phyloP scores from a whole-genome alignment of 495 filamentous ascomycete species.

The Elasticomyces elasticus region DNA sequence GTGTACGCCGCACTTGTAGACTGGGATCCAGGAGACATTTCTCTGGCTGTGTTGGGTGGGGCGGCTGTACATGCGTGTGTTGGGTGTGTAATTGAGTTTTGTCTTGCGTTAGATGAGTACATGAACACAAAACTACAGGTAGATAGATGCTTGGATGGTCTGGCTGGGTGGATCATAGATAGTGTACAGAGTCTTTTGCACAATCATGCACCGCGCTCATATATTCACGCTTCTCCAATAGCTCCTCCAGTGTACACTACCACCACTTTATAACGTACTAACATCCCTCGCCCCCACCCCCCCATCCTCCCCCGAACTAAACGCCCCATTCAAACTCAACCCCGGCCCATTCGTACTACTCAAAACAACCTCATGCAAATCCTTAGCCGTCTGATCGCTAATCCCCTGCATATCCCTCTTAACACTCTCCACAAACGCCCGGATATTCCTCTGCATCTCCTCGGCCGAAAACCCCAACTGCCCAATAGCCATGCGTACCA shows the following conservation, averaged over 20 bases:
- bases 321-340: slow-evolving; percentile 72
- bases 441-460: slow-evolving; percentile 76
- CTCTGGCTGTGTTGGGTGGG: too few species aligned
- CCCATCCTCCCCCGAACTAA: slow-evolving; percentile 47
- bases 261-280: too few species aligned
- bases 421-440: slow-evolving; percentile 60
- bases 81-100: too few species aligned
- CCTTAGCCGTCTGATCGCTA: slow-evolving; percentile 65
- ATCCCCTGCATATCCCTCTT: slow-evolving; percentile 65
- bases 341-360: slow-evolving; percentile 79
- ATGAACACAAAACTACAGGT: too few species aligned
- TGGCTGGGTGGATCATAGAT: background rate
- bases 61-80: too few species aligned
- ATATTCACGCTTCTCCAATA: too few species aligned
- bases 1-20: too few species aligned
- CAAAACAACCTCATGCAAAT: slow-evolving; percentile 80
- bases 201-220: too few species aligned
- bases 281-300: slow-evolving; percentile 47
- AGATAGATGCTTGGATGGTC: too few species aligned
- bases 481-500: slow-evolving; percentile 78
- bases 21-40: too few species aligned
- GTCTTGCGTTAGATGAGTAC: too few species aligned
- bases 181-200: slow-evolving; percentile 10
- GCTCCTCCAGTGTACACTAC: too few species aligned
- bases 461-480: slow-evolving; percentile 85